Base-by-base conservation (phyloP, 1,284 basidiomycete species). In the Fomes fomentarius region DNA sequence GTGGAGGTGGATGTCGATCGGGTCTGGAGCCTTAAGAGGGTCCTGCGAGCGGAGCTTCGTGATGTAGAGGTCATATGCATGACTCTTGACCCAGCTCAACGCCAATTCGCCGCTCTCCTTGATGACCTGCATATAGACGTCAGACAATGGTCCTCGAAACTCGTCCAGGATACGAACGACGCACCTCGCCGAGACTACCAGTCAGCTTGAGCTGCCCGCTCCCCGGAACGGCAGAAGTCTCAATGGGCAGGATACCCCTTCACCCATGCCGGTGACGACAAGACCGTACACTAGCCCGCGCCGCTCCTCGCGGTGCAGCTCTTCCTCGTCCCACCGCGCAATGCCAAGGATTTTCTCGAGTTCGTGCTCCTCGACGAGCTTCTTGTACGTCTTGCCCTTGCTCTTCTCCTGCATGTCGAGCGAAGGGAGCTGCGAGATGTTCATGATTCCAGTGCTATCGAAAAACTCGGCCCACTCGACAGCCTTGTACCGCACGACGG, bases 81-180 rank as follows among this genome's bases (percentile, higher is more conserved):
- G 85, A 12, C 83, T 83, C 74, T 93, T 94, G 12, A 92, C 88
- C 90, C 91, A 93, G 69, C 87, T 92, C 63, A 96, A 72, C 1
- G 94, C 93, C 38, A 96, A 76, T 68, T 93, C 90, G 12, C 86
- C 94, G 57, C 89, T 93, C 75, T 96, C 94, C 71, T 91, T 91
- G 74, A 96, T 94, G 39, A 95, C 83, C 48, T 50, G 39, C 5
- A 30, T 6, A 33, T 22, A 12, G 77, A 82, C 54, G 25, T 31
- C 19, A 47, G 24, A 15, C 8, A 14, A 3, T 17, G 14, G 10
- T 12, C 43, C 30, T 22, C 30, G n/a, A 24, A 4, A 15, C 4
- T 8, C 5, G 12, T 5, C 11, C 8, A 24, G 21, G 6, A 6
- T 4, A n/a, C n/a, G n/a, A 70, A 74, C 47, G 53, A 83, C 89